A percentile compares a stretch with the other conserved stretches of the same genome.
These are phyloP conservation scores for Kodamaea sagamina DNA, from an alignment of 805 yeast genomes.

Conservation along the genomic window DNA sequence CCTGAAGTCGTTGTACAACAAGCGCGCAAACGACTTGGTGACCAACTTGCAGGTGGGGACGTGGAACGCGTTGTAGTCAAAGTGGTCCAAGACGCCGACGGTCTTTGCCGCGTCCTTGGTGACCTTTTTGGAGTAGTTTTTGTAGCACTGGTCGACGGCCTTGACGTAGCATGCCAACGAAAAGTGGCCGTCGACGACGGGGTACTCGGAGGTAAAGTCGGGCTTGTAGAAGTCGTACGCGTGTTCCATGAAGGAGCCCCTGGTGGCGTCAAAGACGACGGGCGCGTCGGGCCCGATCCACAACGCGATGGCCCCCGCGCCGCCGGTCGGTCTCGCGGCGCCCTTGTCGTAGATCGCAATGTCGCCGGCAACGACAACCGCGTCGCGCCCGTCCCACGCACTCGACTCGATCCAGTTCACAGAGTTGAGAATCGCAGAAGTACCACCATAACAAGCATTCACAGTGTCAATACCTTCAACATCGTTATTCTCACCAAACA, in stretches of 20 bases:
- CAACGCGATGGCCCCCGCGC: conserved; percentile 95
- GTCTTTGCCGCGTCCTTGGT: conserved; percentile 48
- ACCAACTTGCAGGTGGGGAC: conserved; percentile 98
- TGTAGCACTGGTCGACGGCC: conserved; percentile 88
- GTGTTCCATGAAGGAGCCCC: conserved; percentile 94
- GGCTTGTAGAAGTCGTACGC: conserved; percentile 99
- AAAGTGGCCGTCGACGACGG: conserved; percentile 96
- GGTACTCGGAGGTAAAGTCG: conserved; percentile 93
- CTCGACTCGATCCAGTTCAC: conserved; percentile 95
- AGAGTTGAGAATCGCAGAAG: conserved; percentile 90
- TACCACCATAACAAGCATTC: conserved; percentile 99
- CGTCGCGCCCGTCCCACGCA: conserved; percentile 98
- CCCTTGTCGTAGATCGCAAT: conserved; percentile 97
- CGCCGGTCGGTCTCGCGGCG: conserved; percentile 99
- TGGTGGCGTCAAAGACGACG: conserved; percentile 81
- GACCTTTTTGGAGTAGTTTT: conserved; percentile 72
- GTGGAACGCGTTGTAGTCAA: conserved; percentile 95
- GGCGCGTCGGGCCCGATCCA: conserved; percentile 98
- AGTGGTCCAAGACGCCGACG: conserved; percentile 66
- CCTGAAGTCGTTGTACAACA: conserved; percentile 83
- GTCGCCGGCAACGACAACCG: conserved; percentile 95
- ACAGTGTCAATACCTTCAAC: conserved; percentile 94
- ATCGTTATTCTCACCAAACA: conserved; percentile 84
- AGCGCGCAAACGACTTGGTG: conserved; percentile 87
- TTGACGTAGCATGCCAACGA: conserved; percentile 91